A percentile compares a stretch with the other conserved stretches of the same genome.
Evolutionary conservation across 2,329 filamentous ascomycete genomes (phyloP).

Genomic region (Sclerotiophoma versabilis): DNA sequence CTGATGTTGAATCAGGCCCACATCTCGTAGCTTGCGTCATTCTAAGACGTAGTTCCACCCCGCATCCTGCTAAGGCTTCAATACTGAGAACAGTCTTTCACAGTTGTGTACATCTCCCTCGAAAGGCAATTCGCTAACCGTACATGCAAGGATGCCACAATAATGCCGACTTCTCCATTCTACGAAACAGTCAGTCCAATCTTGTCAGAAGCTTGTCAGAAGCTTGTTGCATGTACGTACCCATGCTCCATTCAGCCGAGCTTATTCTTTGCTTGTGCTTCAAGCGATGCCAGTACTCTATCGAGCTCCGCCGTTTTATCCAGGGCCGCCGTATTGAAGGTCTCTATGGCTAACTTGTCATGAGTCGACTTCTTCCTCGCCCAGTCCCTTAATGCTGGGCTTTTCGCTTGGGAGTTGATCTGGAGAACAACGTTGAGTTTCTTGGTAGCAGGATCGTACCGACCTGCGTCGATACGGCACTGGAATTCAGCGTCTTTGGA

Average conservation of each 20-base stretch:
- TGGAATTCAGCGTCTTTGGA: neutral
- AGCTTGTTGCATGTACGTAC: constrained; percentile 7
- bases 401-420: neutral
- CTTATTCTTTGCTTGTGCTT: constrained; percentile 8
- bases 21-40: no score
- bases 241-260: constrained; percentile 5
- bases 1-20: no score
- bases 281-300: constrained; percentile 10
- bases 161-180: constrained; percentile 1
- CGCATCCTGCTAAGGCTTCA: neutral
- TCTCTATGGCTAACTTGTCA: constrained; percentile 13
- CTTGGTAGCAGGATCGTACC: neutral
- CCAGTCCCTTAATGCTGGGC: neutral
- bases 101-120: neutral
- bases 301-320: constrained; percentile 6
- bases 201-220: neutral
- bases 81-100: neutral
- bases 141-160: neutral
- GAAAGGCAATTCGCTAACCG: neutral
- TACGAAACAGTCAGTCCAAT: no score
- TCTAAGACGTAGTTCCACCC: constrained; percentile 16
- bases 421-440: neutral
- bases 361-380: constrained; percentile 2
- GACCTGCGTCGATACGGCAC: neutral
- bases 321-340: constrained; percentile 4